These are phyloP conservation scores for Diaporthe longicolla DNA, from an alignment of 2,329 filamentous ascomycete genomes.

Conservation along the genomic window DNA sequence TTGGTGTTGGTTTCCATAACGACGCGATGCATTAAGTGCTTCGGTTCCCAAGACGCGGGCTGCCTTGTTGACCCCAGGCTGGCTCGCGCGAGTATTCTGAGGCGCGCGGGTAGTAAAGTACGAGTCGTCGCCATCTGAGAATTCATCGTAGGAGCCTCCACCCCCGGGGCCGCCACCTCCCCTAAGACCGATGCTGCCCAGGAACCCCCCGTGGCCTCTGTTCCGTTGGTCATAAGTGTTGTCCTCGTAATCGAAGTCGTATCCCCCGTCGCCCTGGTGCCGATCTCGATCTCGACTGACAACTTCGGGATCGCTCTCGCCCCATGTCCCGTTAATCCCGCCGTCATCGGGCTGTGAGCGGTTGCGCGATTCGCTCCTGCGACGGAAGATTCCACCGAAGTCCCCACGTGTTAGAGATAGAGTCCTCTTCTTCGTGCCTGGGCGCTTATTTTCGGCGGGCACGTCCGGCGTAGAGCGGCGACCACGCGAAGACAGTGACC, in stretches of 20 bases:
- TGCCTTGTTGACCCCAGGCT: constrained; percentile 43
- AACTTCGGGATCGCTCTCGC: constrained; percentile 58
- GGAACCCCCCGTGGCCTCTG: constrained; percentile 40
- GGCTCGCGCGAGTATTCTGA: constrained; percentile 43
- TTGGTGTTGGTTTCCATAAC: constrained; percentile 34
- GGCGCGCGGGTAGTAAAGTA: constrained; percentile 64
- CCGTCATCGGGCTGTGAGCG: constrained; percentile 60
- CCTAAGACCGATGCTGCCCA: constrained; percentile 48
- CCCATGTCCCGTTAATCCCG: constrained; percentile 70
- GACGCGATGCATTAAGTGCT: constrained; percentile 25
- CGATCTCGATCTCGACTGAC: neutral
- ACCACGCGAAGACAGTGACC: constrained; percentile 58
- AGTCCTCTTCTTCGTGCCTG: constrained; percentile 65
- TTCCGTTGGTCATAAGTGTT: constrained; percentile 44
- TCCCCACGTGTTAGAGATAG: constrained; percentile 73
- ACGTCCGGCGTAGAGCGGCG: constrained; percentile 47
- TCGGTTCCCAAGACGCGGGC: constrained; percentile 39
- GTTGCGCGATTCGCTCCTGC: constrained; percentile 58
- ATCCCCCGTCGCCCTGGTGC: constrained; percentile 48
- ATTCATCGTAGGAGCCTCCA: constrained; percentile 61
- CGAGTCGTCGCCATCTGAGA: constrained; percentile 68
- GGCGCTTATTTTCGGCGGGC: constrained; percentile 54
- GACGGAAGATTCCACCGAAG: constrained; percentile 61
- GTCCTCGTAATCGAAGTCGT: constrained; percentile 48
- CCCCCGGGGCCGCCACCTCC: constrained; percentile 57